Conservation (phyloP, 2,329 filamentous ascomycete genomes). For the Fusarium nurragi region DNA sequence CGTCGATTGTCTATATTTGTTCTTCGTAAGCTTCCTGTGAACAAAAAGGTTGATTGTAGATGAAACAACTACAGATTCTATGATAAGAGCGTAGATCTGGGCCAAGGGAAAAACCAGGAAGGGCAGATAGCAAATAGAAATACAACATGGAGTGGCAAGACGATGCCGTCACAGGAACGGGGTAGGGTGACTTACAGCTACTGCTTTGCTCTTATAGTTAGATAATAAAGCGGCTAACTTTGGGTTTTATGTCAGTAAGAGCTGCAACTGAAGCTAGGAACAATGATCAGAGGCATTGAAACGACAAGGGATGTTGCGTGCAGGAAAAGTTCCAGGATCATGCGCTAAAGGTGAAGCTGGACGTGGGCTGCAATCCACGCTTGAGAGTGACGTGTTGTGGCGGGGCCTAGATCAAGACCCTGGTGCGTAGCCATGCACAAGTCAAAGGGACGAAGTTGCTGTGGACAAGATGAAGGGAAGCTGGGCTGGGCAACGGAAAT, state of each 20-base stretch:
- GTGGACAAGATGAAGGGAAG: slow-evolving; percentile 5
- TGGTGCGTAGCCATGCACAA: slow-evolving; percentile 27
- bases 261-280: slow-evolving; percentile 14
- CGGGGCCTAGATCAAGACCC: slow-evolving; percentile 39
- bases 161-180: slow-evolving; percentile 10
- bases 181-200: slow-evolving; percentile 36
- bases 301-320: slow-evolving; percentile 32
- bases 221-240: slow-evolving; percentile 22
- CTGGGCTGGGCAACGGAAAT: background rate
- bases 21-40: slow-evolving; percentile 63
- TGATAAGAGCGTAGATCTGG: background rate
- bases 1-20: slow-evolving; percentile 71
- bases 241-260: slow-evolving; percentile 27
- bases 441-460: slow-evolving; percentile 16
- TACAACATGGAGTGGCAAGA: slow-evolving; percentile 10
- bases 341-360: slow-evolving; percentile 38
- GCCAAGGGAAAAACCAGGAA: background rate
- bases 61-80: background rate
- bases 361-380: slow-evolving; percentile 42
- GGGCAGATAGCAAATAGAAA: background rate
- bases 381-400: slow-evolving; percentile 45
- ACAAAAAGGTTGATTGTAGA: slow-evolving; percentile 54
- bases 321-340: slow-evolving; percentile 30
- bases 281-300: slow-evolving; percentile 24
- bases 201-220: slow-evolving; percentile 18